Conservation (phyloP, 371 early-diverging fungal genomes). For the Choanephora cucurbitarum region DNA sequence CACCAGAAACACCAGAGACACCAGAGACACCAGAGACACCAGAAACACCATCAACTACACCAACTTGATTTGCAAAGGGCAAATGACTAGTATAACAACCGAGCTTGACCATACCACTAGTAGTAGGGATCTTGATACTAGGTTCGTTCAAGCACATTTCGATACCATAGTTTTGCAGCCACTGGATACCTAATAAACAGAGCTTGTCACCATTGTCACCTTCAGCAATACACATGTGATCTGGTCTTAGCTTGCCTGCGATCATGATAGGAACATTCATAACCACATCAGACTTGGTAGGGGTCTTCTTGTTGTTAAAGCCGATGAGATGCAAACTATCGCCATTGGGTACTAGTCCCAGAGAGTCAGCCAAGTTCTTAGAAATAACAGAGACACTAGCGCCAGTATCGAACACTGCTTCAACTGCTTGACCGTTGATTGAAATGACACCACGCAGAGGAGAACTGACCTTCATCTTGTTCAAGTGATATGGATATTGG, state of each 20-base stretch:
- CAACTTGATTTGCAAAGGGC: background rate
- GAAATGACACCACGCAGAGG: conserved; percentile 9
- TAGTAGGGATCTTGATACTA: conserved; percentile 11
- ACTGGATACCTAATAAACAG: conserved; percentile 20
- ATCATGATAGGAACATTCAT: conserved; percentile 12
- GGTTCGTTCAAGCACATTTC: background rate
- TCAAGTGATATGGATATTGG: conserved; percentile 16
- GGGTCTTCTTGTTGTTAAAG: background rate
- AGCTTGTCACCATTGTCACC: conserved; percentile 1
- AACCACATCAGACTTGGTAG: background rate
- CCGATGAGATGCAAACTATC: conserved; percentile 14
- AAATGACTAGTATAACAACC: conserved; percentile 8
- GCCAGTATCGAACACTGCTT: conserved; percentile 21
- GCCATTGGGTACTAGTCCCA: conserved; percentile 12
- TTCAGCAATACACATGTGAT: conserved; percentile 14
- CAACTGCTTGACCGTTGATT: conserved; percentile 13
- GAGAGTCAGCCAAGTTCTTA: background rate
- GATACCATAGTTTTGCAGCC: conserved; percentile 22
- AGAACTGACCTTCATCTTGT: conserved; percentile 6
- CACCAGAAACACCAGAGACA: no score
- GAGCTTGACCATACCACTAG: conserved; percentile 1
- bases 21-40: no score
- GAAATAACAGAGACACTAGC: conserved; percentile 16
- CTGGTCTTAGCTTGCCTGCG: conserved; percentile 11
- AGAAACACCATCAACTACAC: no score